Evolutionary conservation across 2,329 filamentous ascomycete species (phyloP), one percentile per base, ranked within the genome.

Genomic region (Aspergillus thermomutatus): DNA sequence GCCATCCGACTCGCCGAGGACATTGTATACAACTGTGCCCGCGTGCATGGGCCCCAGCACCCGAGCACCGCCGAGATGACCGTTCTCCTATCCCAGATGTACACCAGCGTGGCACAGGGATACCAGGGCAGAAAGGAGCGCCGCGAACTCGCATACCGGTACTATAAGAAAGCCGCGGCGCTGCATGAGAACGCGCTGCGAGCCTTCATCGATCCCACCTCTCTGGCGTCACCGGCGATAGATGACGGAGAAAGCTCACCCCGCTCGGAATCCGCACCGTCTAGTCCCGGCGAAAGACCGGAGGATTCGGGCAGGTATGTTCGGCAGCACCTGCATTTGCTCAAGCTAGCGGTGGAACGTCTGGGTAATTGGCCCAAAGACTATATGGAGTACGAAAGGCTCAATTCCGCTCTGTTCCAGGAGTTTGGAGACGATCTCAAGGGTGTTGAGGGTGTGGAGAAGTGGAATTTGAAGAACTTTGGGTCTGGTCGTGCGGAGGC

Each of bases 11-110:
- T 83, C 26, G 77, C 76, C 62, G 80, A 82, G 66, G 78, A 80
- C 61, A 81, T 83, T 43, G 75, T 77, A 3, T 83, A 83, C 72
- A 83, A 83, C 66, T 76, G 81, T 62, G 76, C 77, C 23, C 78
- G 80, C 34, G 79, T 79, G 25, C 77, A 80, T 61, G 80, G 80
- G 6, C 71, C 75, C 17, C 71, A 75, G 19, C 73, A 80, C 53
- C 69, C 73, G 1, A 72, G 73, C 50, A 81, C 80, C 2, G 65
- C 81, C 49, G 76, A 80, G 62, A 77, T 79, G 56, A 79, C 76
- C 52, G 73, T 75, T 53, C 71, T 82, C 9, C 74, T 82, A 4
- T 77, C 78, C 0, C 70, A 79, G 61, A 72, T 82, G 3, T 82
- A 82, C 69, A 80, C 78, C 23, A 65, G 67, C 7, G 64, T 72